A percentile compares a stretch with the other conserved stretches of the same genome.
Evolutionary conservation across 2,329 filamentous ascomycete species (phyloP).

Genomic region (Aspergillus arachidicola): DNA sequence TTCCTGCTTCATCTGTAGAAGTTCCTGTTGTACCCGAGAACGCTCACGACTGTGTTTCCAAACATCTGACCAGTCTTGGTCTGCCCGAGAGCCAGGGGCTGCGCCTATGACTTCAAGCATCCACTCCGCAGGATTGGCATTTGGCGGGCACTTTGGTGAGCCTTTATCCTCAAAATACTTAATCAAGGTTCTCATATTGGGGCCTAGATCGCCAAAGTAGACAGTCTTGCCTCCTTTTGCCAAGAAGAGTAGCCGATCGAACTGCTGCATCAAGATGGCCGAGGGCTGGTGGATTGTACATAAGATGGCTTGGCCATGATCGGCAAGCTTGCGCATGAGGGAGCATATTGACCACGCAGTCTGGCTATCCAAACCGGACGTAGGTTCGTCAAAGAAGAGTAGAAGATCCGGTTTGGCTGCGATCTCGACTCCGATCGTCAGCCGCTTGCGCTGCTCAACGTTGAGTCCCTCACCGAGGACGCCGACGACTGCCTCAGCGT

Average conservation of each 20-base stretch:
- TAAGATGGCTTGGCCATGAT: constrained; percentile 85
- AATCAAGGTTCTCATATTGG: constrained; percentile 58
- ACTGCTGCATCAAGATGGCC: constrained; percentile 86
- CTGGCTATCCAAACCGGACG: constrained; percentile 86
- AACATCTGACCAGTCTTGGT: constrained; percentile 63
- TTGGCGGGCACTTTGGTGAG: constrained; percentile 57
- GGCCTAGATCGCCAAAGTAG: constrained; percentile 67
- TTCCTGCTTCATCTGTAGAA: constrained; percentile 43
- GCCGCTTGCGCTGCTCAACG: constrained; percentile 66
- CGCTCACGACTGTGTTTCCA: constrained; percentile 62
- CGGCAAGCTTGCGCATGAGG: constrained; percentile 82
- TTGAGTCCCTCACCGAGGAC: constrained; percentile 75
- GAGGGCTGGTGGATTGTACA: constrained; percentile 95
- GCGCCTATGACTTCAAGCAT: constrained; percentile 63
- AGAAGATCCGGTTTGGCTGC: constrained; percentile 85
- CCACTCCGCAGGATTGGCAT: constrained; percentile 69
- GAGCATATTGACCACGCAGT: constrained; percentile 88
- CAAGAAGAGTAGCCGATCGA: constrained; percentile 64
- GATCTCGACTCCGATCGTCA: constrained; percentile 91
- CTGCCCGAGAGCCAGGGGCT: constrained; percentile 61
- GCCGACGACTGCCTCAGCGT: constrained; percentile 85
- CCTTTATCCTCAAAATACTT: constrained; percentile 67
- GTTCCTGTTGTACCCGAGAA: constrained; percentile 50
- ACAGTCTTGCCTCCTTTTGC: constrained; percentile 66
- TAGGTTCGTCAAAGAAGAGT: constrained; percentile 90